A percentile compares a stretch with the other conserved stretches of the same genome.
Conservation (phyloP, 176 grass and related monocot species). For the Oryza punctata region DNA sequence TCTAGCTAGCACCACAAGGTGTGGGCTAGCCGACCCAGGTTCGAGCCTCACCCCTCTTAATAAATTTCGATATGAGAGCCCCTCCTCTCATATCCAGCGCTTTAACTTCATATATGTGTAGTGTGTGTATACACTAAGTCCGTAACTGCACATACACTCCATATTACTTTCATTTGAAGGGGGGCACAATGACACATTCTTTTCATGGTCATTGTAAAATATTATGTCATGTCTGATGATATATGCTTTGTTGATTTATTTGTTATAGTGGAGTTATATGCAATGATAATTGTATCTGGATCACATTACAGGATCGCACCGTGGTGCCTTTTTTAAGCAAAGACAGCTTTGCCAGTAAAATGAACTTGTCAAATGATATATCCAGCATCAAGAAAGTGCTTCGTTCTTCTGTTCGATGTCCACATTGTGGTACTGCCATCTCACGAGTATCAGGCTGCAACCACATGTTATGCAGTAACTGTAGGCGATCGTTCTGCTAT, state of each 20-base stretch:
- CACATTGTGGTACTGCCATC: constrained; percentile 46
- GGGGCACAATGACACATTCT: neutral
- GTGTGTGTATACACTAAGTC: too few relatives aligned
- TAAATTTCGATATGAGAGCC: too few relatives aligned
- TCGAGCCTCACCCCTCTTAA: too few relatives aligned
- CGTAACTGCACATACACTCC: neutral
- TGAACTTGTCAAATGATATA: constrained; percentile 46
- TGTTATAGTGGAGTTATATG: neutral
- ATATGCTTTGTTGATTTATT: neutral
- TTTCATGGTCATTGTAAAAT: neutral
- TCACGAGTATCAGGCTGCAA: constrained; percentile 56
- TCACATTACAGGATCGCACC: constrained; percentile 34
- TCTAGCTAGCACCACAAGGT: too few relatives aligned
- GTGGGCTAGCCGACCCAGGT: too few relatives aligned
- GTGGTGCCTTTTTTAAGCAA: constrained; percentile 3
- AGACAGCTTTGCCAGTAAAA: neutral
- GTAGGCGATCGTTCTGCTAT: constrained; percentile 50
- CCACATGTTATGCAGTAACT: constrained; percentile 55
- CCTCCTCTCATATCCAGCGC: too few relatives aligned
- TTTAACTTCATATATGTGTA: neutral
- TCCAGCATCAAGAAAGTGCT: constrained; percentile 43
- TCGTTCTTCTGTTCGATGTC: constrained; percentile 51
- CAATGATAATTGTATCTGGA: neutral
- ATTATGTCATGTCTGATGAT: neutral
- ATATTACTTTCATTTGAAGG: neutral